Evolutionary conservation across 257 asterid species (phyloP).

Genomic region (Linaria vulgaris): DNA sequence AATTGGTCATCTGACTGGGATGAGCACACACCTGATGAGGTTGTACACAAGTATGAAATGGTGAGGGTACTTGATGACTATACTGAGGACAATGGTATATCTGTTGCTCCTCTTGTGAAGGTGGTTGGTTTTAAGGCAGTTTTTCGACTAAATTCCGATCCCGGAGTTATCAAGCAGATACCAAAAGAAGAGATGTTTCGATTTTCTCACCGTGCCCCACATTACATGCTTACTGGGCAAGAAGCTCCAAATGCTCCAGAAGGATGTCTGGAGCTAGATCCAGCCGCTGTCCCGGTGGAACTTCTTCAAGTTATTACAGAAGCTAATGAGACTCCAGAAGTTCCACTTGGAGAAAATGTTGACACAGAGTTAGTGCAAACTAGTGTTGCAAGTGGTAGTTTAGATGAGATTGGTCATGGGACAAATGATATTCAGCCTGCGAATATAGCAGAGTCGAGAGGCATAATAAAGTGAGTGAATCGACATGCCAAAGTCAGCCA

Average conservation of each 20-base stretch:
- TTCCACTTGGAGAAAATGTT: constrained; percentile 20
- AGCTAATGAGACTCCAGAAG: constrained; percentile 22
- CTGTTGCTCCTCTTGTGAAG: constrained; percentile 63
- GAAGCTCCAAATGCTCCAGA: constrained; percentile 60
- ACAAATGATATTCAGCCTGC: constrained; percentile 26
- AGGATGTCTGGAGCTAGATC: constrained; percentile 78
- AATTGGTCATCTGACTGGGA: constrained; percentile 73
- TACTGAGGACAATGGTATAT: constrained; percentile 49
- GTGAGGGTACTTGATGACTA: constrained; percentile 56
- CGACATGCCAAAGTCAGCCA: constrained; percentile 11
- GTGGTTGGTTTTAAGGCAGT: constrained; percentile 68
- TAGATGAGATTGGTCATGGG: constrained; percentile 27
- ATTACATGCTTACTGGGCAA: constrained; percentile 49
- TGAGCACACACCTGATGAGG: constrained; percentile 52
- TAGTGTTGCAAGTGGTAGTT: constrained; percentile 24
- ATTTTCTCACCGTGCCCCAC: constrained; percentile 72
- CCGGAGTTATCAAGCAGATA: constrained; percentile 39
- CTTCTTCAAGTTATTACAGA: constrained; percentile 53
- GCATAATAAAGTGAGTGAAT: constrained; percentile 17
- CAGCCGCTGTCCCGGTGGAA: constrained; percentile 78
- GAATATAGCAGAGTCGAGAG: constrained; percentile 20
- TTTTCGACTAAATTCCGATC: constrained; percentile 53
- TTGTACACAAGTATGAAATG: constrained; percentile 69
- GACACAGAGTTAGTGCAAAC: constrained; percentile 24
- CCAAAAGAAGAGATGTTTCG: constrained; percentile 72